A percentile compares a stretch with the other conserved stretches of the same genome.
Evolutionary conservation across 331 rosid genomes (phyloP).

Genomic region (Cydonia oblonga): DNA sequence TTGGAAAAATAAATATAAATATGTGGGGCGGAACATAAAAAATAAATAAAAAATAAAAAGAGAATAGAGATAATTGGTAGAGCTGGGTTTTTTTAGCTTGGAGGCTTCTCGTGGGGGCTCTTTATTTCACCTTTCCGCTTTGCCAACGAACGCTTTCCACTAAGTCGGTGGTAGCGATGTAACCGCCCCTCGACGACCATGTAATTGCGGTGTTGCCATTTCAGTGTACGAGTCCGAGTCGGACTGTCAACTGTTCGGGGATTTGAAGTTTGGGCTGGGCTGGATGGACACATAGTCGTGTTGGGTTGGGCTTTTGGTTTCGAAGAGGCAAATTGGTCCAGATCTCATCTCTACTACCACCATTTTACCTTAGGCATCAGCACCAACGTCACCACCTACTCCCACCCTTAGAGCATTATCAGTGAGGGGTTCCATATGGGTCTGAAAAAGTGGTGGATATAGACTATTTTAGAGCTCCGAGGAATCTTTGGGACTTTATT

Average conservation of each 20-base stretch:
- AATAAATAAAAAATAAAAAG: not conserved
- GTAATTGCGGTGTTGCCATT: constrained; percentile 7
- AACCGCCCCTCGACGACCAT: constrained; percentile 5
- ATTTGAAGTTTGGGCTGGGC: not conserved
- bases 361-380: too few species aligned
- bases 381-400: too few species aligned
- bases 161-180: constrained; percentile 23
- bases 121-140: constrained; percentile 8
- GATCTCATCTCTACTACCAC: too few species aligned
- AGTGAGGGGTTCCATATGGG: too few species aligned
- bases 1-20: not conserved
- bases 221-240: not conserved
- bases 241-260: not conserved
- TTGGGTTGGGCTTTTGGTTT: not conserved
- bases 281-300: not conserved
- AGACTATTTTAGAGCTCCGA: too few species aligned
- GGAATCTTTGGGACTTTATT: too few species aligned
- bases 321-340: too few species aligned
- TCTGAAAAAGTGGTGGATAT: too few species aligned
- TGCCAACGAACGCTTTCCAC: constrained; percentile 23
- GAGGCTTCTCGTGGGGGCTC: constrained; percentile 1
- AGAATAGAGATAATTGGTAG: not conserved
- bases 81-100: not conserved
- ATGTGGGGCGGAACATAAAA: not conserved
- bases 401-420: too few species aligned